Percentiles rank a stretch among this genome's conserved stretches.
phyloP scores from a whole-genome alignment of 2,329 filamentous ascomycete species.

The Clarireedia homoeocarpa region DNA sequence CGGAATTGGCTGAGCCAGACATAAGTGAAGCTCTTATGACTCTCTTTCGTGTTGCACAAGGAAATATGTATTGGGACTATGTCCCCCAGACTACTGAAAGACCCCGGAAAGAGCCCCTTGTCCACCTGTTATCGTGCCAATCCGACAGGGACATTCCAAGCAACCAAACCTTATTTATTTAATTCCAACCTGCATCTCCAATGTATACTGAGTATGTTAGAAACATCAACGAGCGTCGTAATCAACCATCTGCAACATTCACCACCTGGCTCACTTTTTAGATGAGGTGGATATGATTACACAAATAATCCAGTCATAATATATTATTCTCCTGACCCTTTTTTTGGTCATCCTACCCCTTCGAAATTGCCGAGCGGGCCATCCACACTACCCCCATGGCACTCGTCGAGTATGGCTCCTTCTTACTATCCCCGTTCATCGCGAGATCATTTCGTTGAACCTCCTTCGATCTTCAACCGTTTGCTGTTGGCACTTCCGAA shows the following conservation, averaged over 20 bases:
- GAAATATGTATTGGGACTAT: no score
- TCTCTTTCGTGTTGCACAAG: not conserved
- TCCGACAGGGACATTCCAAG: not conserved
- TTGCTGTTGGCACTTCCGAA: constrained; percentile 18
- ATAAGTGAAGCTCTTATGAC: not conserved
- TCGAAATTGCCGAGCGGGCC: not conserved
- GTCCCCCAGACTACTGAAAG: not conserved
- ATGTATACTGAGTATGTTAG: no score
- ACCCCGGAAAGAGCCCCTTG: constrained; percentile 1
- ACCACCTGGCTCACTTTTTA: not conserved
- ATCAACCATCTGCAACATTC: not conserved
- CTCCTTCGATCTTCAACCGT: constrained; percentile 22
- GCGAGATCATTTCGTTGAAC: constrained; percentile 23
- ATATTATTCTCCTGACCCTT: not conserved
- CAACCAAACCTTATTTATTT: no score
- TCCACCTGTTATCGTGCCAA: not conserved
- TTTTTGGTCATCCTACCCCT: not conserved
- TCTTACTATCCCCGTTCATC: constrained; percentile 18
- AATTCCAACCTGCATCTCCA: no score
- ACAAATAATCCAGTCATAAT: not conserved
- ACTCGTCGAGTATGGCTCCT: constrained; percentile 14
- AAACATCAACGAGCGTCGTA: not conserved
- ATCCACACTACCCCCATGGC: no score
- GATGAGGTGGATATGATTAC: not conserved
- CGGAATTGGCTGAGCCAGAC: no score